phyloP scores from a whole-genome alignment of 495 filamentous ascomycete species.

The Penicillium crystallinum region DNA sequence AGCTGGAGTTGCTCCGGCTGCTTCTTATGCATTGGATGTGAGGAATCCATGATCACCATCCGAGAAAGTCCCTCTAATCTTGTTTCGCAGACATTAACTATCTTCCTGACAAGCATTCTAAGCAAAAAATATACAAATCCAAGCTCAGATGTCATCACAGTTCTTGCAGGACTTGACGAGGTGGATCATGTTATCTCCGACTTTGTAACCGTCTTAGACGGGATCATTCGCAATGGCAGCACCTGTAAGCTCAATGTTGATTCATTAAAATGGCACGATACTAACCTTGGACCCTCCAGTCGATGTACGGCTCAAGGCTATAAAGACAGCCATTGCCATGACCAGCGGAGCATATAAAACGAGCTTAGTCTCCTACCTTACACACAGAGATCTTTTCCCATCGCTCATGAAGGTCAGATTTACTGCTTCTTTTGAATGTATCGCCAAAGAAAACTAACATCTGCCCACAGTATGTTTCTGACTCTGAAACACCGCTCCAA shows the following conservation, averaged over 20 bases:
- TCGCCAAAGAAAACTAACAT: not conserved
- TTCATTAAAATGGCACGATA: no score
- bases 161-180: slow-evolving; percentile 81
- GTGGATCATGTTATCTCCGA: slow-evolving; percentile 82
- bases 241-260: slow-evolving; percentile 62
- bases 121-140: slow-evolving; percentile 92
- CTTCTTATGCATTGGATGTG: slow-evolving; percentile 87
- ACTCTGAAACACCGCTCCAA: slow-evolving; percentile 57
- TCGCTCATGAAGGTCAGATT: slow-evolving; percentile 79
- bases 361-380: slow-evolving; percentile 89
- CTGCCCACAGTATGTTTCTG: slow-evolving; percentile 71
- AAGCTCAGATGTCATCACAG: slow-evolving; percentile 87
- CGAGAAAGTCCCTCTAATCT: slow-evolving; percentile 35
- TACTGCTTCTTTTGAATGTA: not conserved
- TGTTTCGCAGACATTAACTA: slow-evolving; percentile 69
- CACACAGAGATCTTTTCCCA: slow-evolving; percentile 89
- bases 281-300: no score
- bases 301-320: slow-evolving; percentile 69
- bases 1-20: slow-evolving; percentile 53
- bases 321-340: slow-evolving; percentile 75
- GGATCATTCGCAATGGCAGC: slow-evolving; percentile 71
- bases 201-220: slow-evolving; percentile 78
- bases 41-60: slow-evolving; percentile 23
- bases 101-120: slow-evolving; percentile 75
- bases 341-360: slow-evolving; percentile 93